Evolutionary conservation across 2,329 filamentous ascomycete genomes (phyloP).

Genomic region (Alternaria sp.): DNA sequence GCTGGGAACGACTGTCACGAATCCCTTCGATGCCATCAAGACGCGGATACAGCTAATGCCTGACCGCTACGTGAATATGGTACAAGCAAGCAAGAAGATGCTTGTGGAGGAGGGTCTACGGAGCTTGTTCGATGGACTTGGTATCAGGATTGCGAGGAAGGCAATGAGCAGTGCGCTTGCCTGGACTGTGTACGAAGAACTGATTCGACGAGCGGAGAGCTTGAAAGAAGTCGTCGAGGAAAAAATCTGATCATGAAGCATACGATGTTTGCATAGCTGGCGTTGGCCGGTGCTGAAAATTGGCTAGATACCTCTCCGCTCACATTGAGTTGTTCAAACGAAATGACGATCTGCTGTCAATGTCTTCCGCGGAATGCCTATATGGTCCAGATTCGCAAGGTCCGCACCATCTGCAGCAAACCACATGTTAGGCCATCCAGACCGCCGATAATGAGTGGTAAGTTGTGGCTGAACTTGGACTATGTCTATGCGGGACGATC

Average conservation of each 20-base stretch:
- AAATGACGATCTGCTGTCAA: not conserved
- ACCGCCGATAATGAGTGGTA: constrained; percentile 1
- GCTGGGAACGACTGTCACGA: constrained; percentile 86
- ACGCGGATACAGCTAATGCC: constrained; percentile 93
- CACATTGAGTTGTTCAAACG: constrained; percentile 5
- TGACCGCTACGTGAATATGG: constrained; percentile 79
- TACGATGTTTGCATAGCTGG: constrained; percentile 16
- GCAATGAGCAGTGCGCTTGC: constrained; percentile 92
- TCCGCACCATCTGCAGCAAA: not conserved
- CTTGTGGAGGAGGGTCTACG: constrained; percentile 79
- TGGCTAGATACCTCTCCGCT: constrained; percentile 18
- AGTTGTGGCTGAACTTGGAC: constrained; percentile 14
- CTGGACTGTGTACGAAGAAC: constrained; percentile 96
- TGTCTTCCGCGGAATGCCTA: not conserved
- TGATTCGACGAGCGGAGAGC: constrained; percentile 76
- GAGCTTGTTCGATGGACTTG: constrained; percentile 85
- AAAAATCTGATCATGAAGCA: constrained; percentile 26
- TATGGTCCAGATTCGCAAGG: not conserved
- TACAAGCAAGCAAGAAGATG: constrained; percentile 80
- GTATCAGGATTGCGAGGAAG: constrained; percentile 87
- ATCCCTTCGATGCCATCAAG: constrained; percentile 97
- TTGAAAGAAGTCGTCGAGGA: constrained; percentile 42
- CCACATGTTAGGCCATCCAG: not conserved
- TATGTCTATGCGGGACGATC: not conserved
- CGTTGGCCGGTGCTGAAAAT: constrained; percentile 6